Base-by-base conservation (phyloP, 2,329 filamentous ascomycete species). In the Colletotrichum horii region DNA sequence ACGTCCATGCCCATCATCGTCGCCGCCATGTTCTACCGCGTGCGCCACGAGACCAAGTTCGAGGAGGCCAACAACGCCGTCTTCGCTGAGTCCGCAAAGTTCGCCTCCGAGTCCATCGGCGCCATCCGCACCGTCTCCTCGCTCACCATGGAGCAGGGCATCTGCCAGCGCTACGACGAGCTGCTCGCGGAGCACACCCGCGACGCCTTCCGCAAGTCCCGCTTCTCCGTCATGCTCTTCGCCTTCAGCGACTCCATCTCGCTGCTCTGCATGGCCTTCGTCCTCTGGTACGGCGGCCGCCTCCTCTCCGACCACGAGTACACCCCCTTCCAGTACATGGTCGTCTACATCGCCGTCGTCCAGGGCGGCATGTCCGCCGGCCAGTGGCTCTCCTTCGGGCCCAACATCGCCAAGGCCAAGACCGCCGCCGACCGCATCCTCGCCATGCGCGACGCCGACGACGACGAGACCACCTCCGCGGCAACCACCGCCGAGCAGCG, bases 401-500 rank as follows among this genome's bases (percentile, higher is more conserved):
- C 76, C 22, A 77, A 77, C 34, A 77, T 77, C 22, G 76, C 76
- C 22, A 77, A 71, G 43, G 76, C 76, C 22, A 77, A 76, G 62
- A 73, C 76, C 2, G 76, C 76, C 19, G 76, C 76, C 22, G 71
- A 77, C 34, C 75, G 76, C 28, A 77, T 77, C 34, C 32, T 77
- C 24, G 67, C 71, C 11, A 71, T 77, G 26, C 71, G 76, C 8
- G 74, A 76, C 8, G 34, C 38, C 15, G 76, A 77, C 2, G 75
- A 85, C 88, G 2, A 83, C 87, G 55, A 88, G 91, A 0, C 90
- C 90, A 0, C 78, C 2, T 36, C 38, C 11, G 32, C 58, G 0
- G 19, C 38, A 3, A 4, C 38, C 5, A n/a, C 38, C 8, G 7
- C 36, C 38, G 38, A 43, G 19, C 38, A 43, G 19, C 38, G 38